Evolutionary conservation across 345 rosid species (phyloP).

Genomic region (Salix brachista): DNA sequence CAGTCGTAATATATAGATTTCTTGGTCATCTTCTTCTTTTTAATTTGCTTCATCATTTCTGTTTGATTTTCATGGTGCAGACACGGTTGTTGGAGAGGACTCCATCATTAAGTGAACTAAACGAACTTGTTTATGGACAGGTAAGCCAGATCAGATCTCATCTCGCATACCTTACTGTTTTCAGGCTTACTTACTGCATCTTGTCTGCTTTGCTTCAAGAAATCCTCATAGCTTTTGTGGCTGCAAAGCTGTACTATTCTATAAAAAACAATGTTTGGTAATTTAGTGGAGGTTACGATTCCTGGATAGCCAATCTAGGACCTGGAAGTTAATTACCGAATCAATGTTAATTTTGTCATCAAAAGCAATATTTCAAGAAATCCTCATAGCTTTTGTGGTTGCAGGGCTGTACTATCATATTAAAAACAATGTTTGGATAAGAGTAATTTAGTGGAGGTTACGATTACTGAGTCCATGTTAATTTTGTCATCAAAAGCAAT

Average conservation of each 20-base stretch:
- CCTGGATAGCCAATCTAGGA: too few relatives aligned
- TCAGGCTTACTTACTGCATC: not conserved
- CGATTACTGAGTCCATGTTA: not conserved
- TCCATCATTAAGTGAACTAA: constrained; percentile 91
- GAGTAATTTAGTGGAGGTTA: not conserved
- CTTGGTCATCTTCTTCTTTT: not conserved
- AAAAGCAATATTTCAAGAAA: not conserved
- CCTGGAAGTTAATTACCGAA: not conserved
- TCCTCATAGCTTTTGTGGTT: not conserved
- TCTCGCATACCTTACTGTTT: not conserved
- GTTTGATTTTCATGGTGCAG: constrained; percentile 37
- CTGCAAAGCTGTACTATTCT: too few relatives aligned
- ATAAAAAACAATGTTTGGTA: too few relatives aligned
- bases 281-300: not conserved
- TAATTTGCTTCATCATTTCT: constrained; percentile 14
- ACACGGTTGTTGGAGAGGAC: constrained; percentile 79
- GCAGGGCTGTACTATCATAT: not conserved
- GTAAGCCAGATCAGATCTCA: constrained; percentile 30
- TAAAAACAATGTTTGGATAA: not conserved
- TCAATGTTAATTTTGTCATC: not conserved
- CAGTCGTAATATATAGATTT: not conserved
- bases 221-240: not conserved
- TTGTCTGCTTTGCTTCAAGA: constrained; percentile 2
- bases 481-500: not conserved
- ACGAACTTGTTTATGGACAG: constrained; percentile 94